Conservation (phyloP, 1,139 yeast genomes). For the Yamadazyma blattariae region DNA sequence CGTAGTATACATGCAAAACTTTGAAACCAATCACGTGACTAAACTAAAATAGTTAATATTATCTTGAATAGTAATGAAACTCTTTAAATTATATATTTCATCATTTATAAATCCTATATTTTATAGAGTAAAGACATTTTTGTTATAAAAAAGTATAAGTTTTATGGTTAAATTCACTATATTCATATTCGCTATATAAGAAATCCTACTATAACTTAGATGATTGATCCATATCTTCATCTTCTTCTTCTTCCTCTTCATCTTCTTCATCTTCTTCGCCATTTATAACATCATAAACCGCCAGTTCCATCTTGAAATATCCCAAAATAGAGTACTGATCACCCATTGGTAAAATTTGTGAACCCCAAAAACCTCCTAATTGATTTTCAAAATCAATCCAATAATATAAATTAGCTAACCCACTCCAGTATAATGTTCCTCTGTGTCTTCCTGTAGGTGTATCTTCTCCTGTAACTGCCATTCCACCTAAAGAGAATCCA, state of each 20-base stretch:
- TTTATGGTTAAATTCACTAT: no score
- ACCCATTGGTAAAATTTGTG: conserved; percentile 14
- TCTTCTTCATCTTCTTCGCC: conserved; percentile 14
- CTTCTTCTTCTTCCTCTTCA: conserved; percentile 13
- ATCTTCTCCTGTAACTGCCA: conserved; percentile 55
- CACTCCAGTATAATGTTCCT: conserved; percentile 44
- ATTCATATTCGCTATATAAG: no score
- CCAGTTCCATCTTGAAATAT: conserved; percentile 13
- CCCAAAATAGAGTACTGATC: conserved; percentile 12
- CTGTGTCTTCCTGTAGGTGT: conserved; percentile 40
- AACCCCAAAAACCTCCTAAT: conserved; percentile 42
- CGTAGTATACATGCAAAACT: no score
- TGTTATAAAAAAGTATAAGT: no score
- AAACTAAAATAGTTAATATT: no score
- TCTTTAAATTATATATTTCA: no score
- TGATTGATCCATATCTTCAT: no score
- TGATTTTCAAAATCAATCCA: conserved; percentile 45
- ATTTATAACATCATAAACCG: conserved; percentile 11
- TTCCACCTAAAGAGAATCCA: conserved; percentile 76
- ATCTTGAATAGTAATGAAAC: no score
- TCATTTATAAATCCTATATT: no score
- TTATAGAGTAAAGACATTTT: no score
- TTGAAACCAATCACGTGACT: no score
- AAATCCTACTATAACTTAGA: no score
- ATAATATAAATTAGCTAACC: conserved; percentile 43